Base-by-base conservation (phyloP, 257 asterid species). In the Eustoma russellianum region DNA sequence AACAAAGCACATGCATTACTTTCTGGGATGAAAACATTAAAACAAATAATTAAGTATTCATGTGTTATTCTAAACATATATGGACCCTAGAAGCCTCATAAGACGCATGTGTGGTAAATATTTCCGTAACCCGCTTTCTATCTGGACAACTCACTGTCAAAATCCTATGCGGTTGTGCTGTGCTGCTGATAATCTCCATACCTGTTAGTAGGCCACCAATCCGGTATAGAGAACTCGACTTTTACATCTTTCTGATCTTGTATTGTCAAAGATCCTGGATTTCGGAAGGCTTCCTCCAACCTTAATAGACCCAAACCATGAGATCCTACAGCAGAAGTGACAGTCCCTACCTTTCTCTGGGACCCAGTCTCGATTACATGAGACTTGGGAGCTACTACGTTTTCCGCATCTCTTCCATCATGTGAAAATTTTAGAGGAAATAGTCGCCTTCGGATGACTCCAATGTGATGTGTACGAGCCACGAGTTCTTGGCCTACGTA, bases 141-240 rank as follows among this genome's bases (percentile, higher is more conserved):
- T 24, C 30, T 24, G 3, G 30, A 24, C 30, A 24, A 24, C 30
- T 2, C 2, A 24, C 3, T 24, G 30, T 24, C 3, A 24, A 24
- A 38, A 38, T 18, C 14, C 73, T 74, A 78, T 5, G 76, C 77
- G 38, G 71, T 70, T 33, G 74, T 82, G 30, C 74, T 71, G 19
- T 56, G 60, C 43, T 59, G 58, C 50, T 77, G 72, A 46, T 70
- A 63, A 59, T 66, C 78, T 5, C 46, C 62, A 46, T 47, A 56
- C 98, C 95, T 86, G 69, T 82, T 86, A n/a, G 73, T 53, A 10
- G 93, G 98, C 97, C 97, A 90, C 97, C 97, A 90, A 17, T 86
- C 67, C 13, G 98, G 96, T 63, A 68, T 64, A 54, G 66, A 53
- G 50, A 79, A 62, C 77, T 86, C 76, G 18, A 82, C 76, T 13